phyloP scores from a whole-genome alignment of 1,284 basidiomycete species.

The Leccinum fallax region DNA sequence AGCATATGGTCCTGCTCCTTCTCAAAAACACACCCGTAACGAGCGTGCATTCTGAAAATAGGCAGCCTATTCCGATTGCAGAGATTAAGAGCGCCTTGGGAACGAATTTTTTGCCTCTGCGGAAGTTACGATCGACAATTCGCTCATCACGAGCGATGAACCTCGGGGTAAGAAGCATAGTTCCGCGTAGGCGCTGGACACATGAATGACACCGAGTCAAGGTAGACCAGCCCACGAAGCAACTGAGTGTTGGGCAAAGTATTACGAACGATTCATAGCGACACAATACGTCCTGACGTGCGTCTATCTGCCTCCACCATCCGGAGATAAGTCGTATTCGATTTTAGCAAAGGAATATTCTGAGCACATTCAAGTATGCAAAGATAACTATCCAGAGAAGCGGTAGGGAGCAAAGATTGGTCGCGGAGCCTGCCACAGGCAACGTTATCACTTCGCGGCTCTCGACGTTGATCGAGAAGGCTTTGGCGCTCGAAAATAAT shows the following conservation, averaged over 20 bases:
- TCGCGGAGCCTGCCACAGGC: no score
- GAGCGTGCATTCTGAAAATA: neutral
- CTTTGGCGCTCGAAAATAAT: no score
- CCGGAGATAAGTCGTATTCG: no score
- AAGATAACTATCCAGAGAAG: no score
- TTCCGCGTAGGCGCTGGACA: neutral
- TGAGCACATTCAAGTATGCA: no score
- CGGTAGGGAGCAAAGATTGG: no score
- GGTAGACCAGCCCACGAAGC: constrained; percentile 21
- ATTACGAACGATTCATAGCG: constrained; percentile 25
- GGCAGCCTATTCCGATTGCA: constrained; percentile 30
- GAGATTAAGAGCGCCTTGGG: constrained; percentile 29
- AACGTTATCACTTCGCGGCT: no score
- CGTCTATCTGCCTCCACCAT: constrained; percentile 5
- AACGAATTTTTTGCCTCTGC: constrained; percentile 30
- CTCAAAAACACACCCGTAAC: neutral
- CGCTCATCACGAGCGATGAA: constrained; percentile 24
- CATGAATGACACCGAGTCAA: constrained; percentile 12
- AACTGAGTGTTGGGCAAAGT: constrained; percentile 22
- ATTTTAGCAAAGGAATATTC: no score
- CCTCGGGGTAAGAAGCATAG: constrained; percentile 14
- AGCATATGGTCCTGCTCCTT: constrained; percentile 4
- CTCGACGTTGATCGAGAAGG: no score
- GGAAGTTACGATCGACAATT: constrained; percentile 26
- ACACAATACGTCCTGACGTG: constrained; percentile 28